These are phyloP conservation scores for Colletotrichum tofieldiae DNA, from an alignment of 2,329 filamentous ascomycete genomes.

Conservation along the genomic window DNA sequence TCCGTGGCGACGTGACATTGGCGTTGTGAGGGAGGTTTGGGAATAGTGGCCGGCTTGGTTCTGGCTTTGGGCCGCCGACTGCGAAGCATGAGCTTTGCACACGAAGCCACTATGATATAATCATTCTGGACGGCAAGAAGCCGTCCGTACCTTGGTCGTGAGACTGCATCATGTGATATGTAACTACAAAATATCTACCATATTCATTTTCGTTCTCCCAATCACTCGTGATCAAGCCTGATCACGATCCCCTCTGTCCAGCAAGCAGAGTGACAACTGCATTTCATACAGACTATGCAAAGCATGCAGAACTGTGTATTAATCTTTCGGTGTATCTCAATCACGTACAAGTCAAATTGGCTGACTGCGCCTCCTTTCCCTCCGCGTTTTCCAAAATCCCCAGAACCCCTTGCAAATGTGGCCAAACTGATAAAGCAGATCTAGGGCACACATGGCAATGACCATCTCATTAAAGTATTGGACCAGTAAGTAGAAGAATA, in stretches of 20 bases:
- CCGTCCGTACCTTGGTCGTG: not conserved
- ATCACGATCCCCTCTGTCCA: too few relatives aligned
- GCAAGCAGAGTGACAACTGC: not conserved
- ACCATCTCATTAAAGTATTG: not conserved
- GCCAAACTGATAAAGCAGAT: not conserved
- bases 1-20: not conserved
- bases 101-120: too few relatives aligned
- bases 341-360: not conserved
- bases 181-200: too few relatives aligned
- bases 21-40: constrained; percentile 4
- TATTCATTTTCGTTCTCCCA: too few relatives aligned
- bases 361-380: not conserved
- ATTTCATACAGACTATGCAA: not conserved
- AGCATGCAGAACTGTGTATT: too few relatives aligned
- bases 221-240: not conserved
- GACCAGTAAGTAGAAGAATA: not conserved
- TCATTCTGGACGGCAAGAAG: not conserved
- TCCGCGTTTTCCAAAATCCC: not conserved
- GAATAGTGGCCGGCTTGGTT: not conserved
- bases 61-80: not conserved
- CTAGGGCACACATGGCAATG: not conserved
- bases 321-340: not conserved
- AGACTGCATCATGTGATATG: not conserved
- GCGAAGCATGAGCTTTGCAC: not conserved
- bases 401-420: not conserved